These are phyloP conservation scores for Kingdonia uniflora DNA, from an alignment of 164 flowering plant species.

Conservation along the genomic window DNA sequence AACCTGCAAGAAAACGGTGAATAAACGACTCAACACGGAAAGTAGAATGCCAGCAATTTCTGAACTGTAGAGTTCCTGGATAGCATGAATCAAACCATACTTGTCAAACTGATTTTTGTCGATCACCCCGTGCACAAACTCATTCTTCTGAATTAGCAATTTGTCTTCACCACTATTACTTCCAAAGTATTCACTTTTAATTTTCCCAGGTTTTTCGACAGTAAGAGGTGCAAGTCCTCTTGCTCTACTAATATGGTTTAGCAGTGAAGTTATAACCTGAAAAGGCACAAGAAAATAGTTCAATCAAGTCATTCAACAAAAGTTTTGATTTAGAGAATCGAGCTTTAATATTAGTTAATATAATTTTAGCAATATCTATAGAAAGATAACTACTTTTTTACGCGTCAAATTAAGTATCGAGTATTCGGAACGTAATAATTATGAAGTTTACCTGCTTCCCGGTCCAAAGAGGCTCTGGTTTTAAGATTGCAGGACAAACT, in stretches of 20 bases:
- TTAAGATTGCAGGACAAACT: slow-evolving; percentile 60
- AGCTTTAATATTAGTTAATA: too few species aligned
- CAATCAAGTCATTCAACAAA: too few species aligned
- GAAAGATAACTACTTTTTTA: too few species aligned
- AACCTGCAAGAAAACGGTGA: slow-evolving; percentile 82
- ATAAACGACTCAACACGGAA: slow-evolving; percentile 76
- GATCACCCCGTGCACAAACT: slow-evolving; percentile 80
- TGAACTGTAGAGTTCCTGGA: slow-evolving; percentile 89
- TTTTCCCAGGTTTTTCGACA: slow-evolving; percentile 48
- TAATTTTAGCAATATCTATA: too few species aligned
- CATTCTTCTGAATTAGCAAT: slow-evolving; percentile 49
- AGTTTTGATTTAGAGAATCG: too few species aligned
- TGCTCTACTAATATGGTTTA: slow-evolving; percentile 65
- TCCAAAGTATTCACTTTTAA: slow-evolving; percentile 48
- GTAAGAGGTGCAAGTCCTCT: slow-evolving; percentile 58
- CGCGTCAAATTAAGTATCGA: too few species aligned
- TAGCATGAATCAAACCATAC: slow-evolving; percentile 84
- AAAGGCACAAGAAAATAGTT: slow-evolving; percentile 4
- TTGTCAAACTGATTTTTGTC: slow-evolving; percentile 96
- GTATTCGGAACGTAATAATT: too few species aligned
- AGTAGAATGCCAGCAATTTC: slow-evolving; percentile 72
- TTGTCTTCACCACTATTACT: slow-evolving; percentile 35
- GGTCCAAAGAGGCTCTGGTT: slow-evolving; percentile 84
- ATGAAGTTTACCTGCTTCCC: slow-evolving; percentile 96
- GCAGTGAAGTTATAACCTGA: slow-evolving; percentile 77